phyloP scores from a whole-genome alignment of 1,284 basidiomycete species.

The Pascua sp. region DNA sequence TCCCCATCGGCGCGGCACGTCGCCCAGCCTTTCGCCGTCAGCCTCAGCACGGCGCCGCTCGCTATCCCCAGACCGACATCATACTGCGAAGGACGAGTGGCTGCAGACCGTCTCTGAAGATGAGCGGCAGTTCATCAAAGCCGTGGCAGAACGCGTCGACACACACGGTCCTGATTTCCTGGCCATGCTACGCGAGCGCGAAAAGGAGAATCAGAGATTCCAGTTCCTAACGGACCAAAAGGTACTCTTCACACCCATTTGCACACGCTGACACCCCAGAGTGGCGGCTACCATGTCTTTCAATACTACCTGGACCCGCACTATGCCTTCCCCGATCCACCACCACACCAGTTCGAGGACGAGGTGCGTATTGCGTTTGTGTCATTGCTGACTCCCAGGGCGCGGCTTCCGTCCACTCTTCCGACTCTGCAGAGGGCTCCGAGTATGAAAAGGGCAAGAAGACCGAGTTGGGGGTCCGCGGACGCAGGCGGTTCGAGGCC shows the following conservation, averaged over 20 bases:
- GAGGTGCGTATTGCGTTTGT: constrained; percentile 56
- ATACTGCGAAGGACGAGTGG: constrained; percentile 17
- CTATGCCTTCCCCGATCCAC: constrained; percentile 53
- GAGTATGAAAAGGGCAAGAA: constrained; percentile 74
- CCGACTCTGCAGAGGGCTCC: constrained; percentile 89
- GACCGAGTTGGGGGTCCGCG: constrained; percentile 68
- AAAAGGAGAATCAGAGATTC: constrained; percentile 76
- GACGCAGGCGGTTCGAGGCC: constrained; percentile 75
- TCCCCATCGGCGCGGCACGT: neutral
- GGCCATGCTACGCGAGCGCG: constrained; percentile 67
- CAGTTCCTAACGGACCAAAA: constrained; percentile 67
- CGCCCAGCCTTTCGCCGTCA: constrained; percentile 2
- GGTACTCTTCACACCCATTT: constrained; percentile 49
- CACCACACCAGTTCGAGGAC: constrained; percentile 73
- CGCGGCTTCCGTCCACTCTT: constrained; percentile 86
- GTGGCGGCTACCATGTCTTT: constrained; percentile 64
- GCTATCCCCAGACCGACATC: neutral
- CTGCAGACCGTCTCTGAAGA: constrained; percentile 61
- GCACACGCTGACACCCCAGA: neutral
- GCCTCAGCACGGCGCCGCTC: constrained; percentile 7
- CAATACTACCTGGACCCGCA: constrained; percentile 66
- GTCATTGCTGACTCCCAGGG: constrained; percentile 57
- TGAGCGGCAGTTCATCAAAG: constrained; percentile 75
- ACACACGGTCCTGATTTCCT: constrained; percentile 78
- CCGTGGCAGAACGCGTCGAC: constrained; percentile 77